Evolutionary conservation across 768 basidiomycete species (phyloP), one percentile per base, ranked within the genome.

Genomic region (Lactarius evosmus): DNA sequence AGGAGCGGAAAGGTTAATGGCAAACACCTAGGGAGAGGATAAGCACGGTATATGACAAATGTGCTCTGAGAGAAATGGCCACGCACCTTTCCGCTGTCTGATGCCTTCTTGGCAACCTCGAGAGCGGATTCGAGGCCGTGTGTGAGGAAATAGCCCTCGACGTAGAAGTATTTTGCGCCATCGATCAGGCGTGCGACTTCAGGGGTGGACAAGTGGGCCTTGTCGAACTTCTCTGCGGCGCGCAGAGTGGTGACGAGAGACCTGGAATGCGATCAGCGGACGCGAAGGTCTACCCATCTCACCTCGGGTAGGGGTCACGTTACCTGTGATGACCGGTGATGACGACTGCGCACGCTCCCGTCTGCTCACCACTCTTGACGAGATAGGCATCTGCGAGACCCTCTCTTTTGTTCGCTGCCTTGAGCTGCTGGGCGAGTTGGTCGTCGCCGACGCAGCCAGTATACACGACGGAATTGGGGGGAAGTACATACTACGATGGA

Each of bases 311-410:
- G 5, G 50, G 50, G 34, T 58, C n/a, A 68, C 83, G 33, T 49
- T 67, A 94, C 92, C 96, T 85, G 76, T 97, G 73, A 77, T 97
- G 94, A 51, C 90, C 93, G 56, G 95, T 98, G 76, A 98, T 85
- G 69, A 99, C 76, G 67, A 98, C 97, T 17, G 93, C 96, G 73
- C 97, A 99, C 58, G 97, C 95, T 62, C 97, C 97, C 7, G 97
- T 98, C 77, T 92, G 86, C 73, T 87, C 86, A 63, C 87, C 89
- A 66, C 88, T 79, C 74, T 88, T 88, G 70, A 98, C 93, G 70
- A 87, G 88, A 77, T 98, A 99, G 4, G 89, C 89, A 67, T 95
- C 83, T 63, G 85, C 79, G 63, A 99, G 83, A 14, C 93, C 94
- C 77, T 98, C 97, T 58, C 89, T 88, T 76, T 87, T 83, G 83